Base-by-base conservation (phyloP, 108 stramenopile species). In the Schizochytrium sp. region DNA sequence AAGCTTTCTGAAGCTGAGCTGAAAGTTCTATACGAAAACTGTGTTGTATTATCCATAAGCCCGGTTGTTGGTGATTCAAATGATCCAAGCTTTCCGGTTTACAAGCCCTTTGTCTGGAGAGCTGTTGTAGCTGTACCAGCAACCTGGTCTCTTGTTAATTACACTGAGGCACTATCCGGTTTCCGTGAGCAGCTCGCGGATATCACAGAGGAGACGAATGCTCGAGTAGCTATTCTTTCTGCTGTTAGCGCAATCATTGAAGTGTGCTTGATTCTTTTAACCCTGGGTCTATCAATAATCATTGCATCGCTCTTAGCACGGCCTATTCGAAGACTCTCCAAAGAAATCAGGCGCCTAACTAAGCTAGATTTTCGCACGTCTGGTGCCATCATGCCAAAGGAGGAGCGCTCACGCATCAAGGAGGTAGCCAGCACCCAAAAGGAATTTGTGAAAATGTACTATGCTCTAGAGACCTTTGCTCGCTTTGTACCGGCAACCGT, bases 401-500 rank as follows among this genome's bases (percentile, higher is more conserved):
- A 69, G 64, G 64, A 69, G 44, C 64, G 64, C 12, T 69, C 64
- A 2, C 64, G 64, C 28, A 69, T 69, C 15, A 69, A 69, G 64
- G 76, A 83, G 47, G 76, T 83, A 53, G 50, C 47, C 4, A 46
- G 76, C 28, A 55, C 53, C 50, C 76, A 83, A 53, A 47, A 40
- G 28, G 76, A 49, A 42, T 83, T 83, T 28, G 53, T 55, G 5
- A 55, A 49, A 10, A 83, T 55, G 76, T 83, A 83, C 76, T 55
- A 49, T 83, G 76, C 76, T 10, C 28, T 83, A 53, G 76, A 83
- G 2, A 55, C 53, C 76, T 83, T 83, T 83, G 10, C 76, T 47
- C 76, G 76, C 13, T 83, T 83, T 83, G 53, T 83, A 0, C 76
- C 76, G 10, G 76, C 76, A 10, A 38, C 76, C 5, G 76, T 83